Base-by-base conservation (phyloP, 2,329 filamentous ascomycete genomes). In the Ophiobolus disseminans region DNA sequence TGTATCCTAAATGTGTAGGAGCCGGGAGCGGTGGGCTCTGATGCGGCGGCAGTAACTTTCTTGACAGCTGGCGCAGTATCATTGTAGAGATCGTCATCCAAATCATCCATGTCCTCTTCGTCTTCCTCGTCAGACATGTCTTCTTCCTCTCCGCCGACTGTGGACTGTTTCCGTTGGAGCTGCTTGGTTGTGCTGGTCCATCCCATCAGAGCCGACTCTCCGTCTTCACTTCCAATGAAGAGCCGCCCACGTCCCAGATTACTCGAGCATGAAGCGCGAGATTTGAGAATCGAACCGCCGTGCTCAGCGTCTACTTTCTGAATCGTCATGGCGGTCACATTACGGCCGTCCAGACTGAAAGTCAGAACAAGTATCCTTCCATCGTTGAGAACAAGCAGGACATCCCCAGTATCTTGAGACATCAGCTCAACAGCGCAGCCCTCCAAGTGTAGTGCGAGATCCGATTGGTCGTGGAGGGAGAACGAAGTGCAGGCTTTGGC, bases 281-380 rank as follows among this genome's bases (percentile, higher is more conserved):
- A 80, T 39, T 81, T 81, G 48, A 95, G 68, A 8, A 89, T 53
- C 22, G 75, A 69, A 6, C 88, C 87, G 8, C 89, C 88, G 19
- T 82, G 79, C 44, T 89, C 84, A 30, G 76, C 63, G 4, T 82
- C 68, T 4, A 97, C 78, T 30, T 83, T 74, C 55, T 84, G 85
- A 43, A 99, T 75, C n/a, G 82, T 85, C 52, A 99, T 80, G 1
- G 91, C 91, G 20, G 92, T 96, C 2, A 99, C 91, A 2, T 90
- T 95, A 45, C 94, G 85, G 13, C 95, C 94, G 68, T 97, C 92
- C 52, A 97, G 84, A 45, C 86, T 86, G 76, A 99, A 97, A 13
- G 83, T 87, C 10, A 97, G 74, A 17, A 94, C 81, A 8, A 85
- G 85, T 38, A 96, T 78, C 16, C 83, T 82, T 0, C 94, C 94